Percentiles rank a stretch among this genome's conserved stretches.
These are phyloP conservation scores for Hymenotorrendiella dingleyae DNA, from an alignment of 2,329 filamentous ascomycete species.

Conservation along the genomic window DNA sequence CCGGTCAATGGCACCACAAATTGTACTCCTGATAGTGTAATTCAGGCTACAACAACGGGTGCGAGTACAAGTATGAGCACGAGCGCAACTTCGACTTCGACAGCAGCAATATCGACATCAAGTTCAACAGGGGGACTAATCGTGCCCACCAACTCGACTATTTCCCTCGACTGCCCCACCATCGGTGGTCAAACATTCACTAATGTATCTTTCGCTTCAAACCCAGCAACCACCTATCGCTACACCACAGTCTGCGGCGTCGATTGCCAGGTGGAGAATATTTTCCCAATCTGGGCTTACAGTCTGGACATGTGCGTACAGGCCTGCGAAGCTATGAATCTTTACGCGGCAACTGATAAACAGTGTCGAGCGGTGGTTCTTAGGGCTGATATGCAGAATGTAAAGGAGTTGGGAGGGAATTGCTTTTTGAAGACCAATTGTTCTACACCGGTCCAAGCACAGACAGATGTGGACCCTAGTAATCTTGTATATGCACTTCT, in stretches of 20 bases:
- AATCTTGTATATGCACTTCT: background rate
- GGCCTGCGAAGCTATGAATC: background rate
- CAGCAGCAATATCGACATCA: background rate
- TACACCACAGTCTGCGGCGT: background rate
- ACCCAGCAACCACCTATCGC: background rate
- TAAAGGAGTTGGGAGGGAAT: background rate
- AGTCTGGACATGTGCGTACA: background rate
- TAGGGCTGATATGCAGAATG: background rate
- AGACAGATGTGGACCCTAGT: background rate
- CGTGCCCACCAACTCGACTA: background rate
- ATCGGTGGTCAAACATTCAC: background rate
- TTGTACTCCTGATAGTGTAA: too few relatives aligned
- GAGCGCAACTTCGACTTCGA: too few relatives aligned
- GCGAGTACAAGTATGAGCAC: too few relatives aligned
- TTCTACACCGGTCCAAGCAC: background rate
- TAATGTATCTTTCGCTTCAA: background rate
- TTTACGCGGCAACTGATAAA: background rate
- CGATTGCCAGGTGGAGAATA: background rate
- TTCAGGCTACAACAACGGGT: too few relatives aligned
- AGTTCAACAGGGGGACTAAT: background rate
- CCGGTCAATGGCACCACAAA: too few relatives aligned
- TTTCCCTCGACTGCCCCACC: background rate
- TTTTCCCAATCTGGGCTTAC: background rate
- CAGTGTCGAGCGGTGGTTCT: background rate
- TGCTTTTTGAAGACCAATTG: background rate